phyloP scores from a whole-genome alignment of 345 rosid genomes.

The Eucalyptus pauciflora region DNA sequence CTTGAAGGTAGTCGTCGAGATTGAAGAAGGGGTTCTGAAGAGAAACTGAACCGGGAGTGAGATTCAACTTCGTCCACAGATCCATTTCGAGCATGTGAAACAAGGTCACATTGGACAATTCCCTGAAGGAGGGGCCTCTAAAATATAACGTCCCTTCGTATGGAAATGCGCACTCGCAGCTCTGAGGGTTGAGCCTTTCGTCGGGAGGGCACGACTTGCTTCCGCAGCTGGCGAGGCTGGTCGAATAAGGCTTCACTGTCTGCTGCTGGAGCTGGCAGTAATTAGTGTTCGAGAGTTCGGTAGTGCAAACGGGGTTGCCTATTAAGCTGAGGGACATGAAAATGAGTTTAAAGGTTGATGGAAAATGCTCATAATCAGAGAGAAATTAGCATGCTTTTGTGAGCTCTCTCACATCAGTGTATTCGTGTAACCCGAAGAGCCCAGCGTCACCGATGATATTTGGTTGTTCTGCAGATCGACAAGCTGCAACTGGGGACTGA shows the following conservation, averaged over 20 bases:
- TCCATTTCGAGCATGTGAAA: slow-evolving; percentile 82
- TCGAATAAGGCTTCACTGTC: slow-evolving; percentile 49
- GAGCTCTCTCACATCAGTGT: slow-evolving; percentile 41
- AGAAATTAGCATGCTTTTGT: background rate
- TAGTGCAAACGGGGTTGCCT: slow-evolving; percentile 76
- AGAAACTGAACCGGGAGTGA: slow-evolving; percentile 72
- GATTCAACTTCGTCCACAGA: slow-evolving; percentile 60
- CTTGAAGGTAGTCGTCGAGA: slow-evolving; percentile 78
- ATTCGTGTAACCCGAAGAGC: slow-evolving; percentile 39
- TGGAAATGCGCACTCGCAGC: slow-evolving; percentile 89
- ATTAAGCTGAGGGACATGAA: slow-evolving; percentile 35
- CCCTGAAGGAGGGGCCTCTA: slow-evolving; percentile 72
- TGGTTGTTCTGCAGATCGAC: slow-evolving; percentile 75
- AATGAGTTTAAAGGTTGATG: background rate
- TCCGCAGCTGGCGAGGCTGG: slow-evolving; percentile 76
- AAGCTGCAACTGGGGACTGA: slow-evolving; percentile 51
- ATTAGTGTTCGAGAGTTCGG: slow-evolving; percentile 54
- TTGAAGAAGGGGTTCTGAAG: slow-evolving; percentile 82
- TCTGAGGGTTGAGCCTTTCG: slow-evolving; percentile 82
- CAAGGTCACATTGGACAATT: slow-evolving; percentile 41
- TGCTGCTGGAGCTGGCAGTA: slow-evolving; percentile 70
- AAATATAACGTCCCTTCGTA: slow-evolving; percentile 79
- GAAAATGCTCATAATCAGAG: background rate
- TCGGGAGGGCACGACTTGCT: slow-evolving; percentile 42
- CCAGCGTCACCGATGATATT: slow-evolving; percentile 53